phyloP scores from a whole-genome alignment of 116 monocot species.

The Papilionanthe hybrid region DNA sequence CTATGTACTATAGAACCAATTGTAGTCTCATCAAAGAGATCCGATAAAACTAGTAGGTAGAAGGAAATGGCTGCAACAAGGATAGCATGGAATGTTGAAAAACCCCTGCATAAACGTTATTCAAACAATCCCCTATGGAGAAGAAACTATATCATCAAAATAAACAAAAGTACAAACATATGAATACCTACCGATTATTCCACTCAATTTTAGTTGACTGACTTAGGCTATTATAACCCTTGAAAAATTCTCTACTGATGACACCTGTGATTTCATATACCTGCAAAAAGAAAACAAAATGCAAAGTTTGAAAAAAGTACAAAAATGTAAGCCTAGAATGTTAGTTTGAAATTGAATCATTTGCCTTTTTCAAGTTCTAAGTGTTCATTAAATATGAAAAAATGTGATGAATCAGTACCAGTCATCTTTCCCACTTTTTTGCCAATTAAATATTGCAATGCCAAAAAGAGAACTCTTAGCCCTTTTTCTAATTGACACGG shows the following conservation, averaged over 20 bases:
- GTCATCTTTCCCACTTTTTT: not conserved
- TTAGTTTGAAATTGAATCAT: not conserved
- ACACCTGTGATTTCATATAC: conserved; percentile 52
- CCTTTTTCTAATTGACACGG: not conserved
- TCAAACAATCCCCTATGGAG: not conserved
- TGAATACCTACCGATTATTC: conserved; percentile 58
- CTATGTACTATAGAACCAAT: conserved; percentile 35
- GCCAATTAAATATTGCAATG: not conserved
- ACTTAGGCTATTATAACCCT: conserved; percentile 46
- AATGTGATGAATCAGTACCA: not conserved
- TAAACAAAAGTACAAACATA: not conserved
- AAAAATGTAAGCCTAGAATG: not conserved
- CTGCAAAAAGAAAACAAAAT: conserved; percentile 25
- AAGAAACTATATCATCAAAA: not conserved
- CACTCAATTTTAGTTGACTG: conserved; percentile 61
- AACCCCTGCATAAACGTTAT: conserved; percentile 48
- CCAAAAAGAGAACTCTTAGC: not conserved
- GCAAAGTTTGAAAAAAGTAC: not conserved
- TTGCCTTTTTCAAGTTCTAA: not conserved
- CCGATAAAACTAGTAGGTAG: conserved; percentile 66
- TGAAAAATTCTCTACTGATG: conserved; percentile 42
- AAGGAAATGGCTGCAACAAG: conserved; percentile 67
- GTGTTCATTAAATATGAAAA: not conserved
- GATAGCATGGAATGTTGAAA: conserved; percentile 86
- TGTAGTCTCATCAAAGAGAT: conserved; percentile 54